These are phyloP conservation scores for Beauveria varroae DNA, from an alignment of 2,329 filamentous ascomycete species.

Conservation along the genomic window DNA sequence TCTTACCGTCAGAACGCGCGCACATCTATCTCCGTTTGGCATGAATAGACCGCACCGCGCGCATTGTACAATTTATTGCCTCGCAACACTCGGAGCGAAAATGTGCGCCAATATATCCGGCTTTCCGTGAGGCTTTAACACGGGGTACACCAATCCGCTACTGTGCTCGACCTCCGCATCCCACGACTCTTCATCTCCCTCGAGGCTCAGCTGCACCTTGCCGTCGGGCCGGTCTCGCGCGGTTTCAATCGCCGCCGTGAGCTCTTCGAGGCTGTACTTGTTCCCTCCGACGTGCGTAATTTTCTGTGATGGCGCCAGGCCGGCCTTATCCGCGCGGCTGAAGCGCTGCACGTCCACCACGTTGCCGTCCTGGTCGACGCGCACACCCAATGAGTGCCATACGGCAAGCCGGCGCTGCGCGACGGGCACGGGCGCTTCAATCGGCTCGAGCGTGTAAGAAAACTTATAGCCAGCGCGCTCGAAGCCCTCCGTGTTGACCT, in stretches of 20 bases:
- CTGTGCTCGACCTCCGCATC: not conserved
- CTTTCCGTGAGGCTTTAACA: not conserved
- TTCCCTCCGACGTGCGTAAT: slow-evolving; percentile 2
- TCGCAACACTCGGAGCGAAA: not conserved
- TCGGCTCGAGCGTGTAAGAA: not conserved
- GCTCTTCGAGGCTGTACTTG: not conserved
- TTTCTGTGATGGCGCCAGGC: slow-evolving; percentile 6
- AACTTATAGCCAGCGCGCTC: slow-evolving; percentile 11
- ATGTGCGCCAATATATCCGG: not conserved
- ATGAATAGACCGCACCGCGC: not conserved
- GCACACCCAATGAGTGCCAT: slow-evolving; percentile 10
- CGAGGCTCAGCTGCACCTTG: not conserved
- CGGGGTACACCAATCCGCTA: not conserved
- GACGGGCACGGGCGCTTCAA: not conserved
- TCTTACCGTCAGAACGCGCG: too few relatives aligned
- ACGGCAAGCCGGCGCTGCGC: not conserved
- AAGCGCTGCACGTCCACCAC: slow-evolving; percentile 10
- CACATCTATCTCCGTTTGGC: not conserved
- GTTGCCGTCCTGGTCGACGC: not conserved
- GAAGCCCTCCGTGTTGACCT: slow-evolving; percentile 8
- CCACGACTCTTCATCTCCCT: slow-evolving; percentile 1
- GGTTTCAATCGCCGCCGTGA: slow-evolving; percentile 15
- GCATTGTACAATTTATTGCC: not conserved
- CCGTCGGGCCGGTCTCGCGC: slow-evolving; percentile 21
- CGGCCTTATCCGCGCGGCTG: slow-evolving; percentile 5